Conservation (phyloP, 1,284 basidiomycete species). For the Moesziomyces sp. region DNA sequence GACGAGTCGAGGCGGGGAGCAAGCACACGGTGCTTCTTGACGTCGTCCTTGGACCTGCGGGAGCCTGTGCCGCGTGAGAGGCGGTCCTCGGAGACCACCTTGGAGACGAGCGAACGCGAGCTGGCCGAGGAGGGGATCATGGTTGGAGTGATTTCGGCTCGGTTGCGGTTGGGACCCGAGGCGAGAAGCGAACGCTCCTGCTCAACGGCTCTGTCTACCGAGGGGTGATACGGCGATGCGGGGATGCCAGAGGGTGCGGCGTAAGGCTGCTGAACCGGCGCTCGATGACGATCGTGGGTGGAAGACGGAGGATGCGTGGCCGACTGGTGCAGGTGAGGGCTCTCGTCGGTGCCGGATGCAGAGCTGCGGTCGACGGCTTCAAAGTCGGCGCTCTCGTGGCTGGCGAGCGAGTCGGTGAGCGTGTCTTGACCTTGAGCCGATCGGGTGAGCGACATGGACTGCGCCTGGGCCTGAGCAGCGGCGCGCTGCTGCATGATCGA, state of each 20-base stretch:
- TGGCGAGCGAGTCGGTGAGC: conserved; percentile 16
- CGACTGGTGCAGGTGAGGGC: conserved; percentile 3
- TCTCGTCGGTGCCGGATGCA: conserved; percentile 41
- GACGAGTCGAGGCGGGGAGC: conserved; percentile 57
- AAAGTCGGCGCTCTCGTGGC: conserved; percentile 41
- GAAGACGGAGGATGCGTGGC: conserved; percentile 12
- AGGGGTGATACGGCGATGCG: conserved; percentile 21
- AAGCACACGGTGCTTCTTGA: conserved; percentile 25
- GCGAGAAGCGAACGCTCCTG: conserved; percentile 42
- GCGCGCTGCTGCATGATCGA: conserved; percentile 62
- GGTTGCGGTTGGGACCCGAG: conserved; percentile 41
- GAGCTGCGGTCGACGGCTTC: conserved; percentile 51
- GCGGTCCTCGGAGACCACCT: conserved; percentile 31
- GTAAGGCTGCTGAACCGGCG: conserved; percentile 18
- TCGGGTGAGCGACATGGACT: conserved; percentile 27
- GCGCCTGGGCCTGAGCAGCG: conserved; percentile 52
- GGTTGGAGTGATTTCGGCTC: conserved; percentile 30
- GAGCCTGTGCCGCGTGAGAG: conserved; percentile 21
- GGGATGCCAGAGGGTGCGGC: conserved; percentile 19
- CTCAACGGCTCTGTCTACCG: conserved; percentile 22
- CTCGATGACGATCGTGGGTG: conserved; percentile 14
- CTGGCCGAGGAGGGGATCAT: conserved; percentile 46
- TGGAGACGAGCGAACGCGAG: conserved; percentile 38
- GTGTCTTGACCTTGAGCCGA: conserved; percentile 15
- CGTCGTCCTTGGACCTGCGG: conserved; percentile 27